Base-by-base conservation (phyloP, 2,329 filamentous ascomycete species). In the Blastomyces emzantsi region DNA sequence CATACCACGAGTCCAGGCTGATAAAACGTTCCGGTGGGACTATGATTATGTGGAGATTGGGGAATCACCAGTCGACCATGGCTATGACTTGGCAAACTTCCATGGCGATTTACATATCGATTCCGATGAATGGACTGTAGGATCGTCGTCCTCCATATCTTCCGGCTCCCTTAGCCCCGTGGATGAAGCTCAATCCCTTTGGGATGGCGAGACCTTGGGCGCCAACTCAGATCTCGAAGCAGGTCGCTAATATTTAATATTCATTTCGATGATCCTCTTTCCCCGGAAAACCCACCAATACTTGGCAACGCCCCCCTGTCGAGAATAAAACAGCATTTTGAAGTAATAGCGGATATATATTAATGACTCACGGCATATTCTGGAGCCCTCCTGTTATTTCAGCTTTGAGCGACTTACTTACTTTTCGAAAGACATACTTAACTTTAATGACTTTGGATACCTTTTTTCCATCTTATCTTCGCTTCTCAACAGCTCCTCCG, bases 21-120 rank as follows among this genome's bases (percentile, higher is more conserved):
- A 91, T 77, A 97, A 97, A 83, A 83, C 84, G 69, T 90, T 90
- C 77, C 86, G 93, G 66, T 97, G 92, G 92, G 90, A 97, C 69
- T 97, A 97, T 77, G 92, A 97, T 71, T 96, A 92, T 69, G 87
- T 96, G 65, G 92, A 97, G 79, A 78, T 88, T 64, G 93, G 93
- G 70, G 89, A 95, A 64, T 76, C 77, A 22, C 73, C 78, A 65
- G 77, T 80, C 58, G 74, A 71, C 15, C 71, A 70, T 30, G 75
- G 78, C 59, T 84, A 85, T 66, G 82, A 79, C 65, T 75, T 86
- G 66, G 80, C 83, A 61, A 81, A 81, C 62, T 78, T 86, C 54
- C 83, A 85, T 67, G 83, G 82, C 39, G 78, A 79, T 43, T 78
- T 80, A 66, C 78, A 83, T 56, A 82, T 83, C 60, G 87, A 92